Evolutionary conservation across 148 eudicot genomes (phyloP).

Genomic region (Agrostemma githago): DNA sequence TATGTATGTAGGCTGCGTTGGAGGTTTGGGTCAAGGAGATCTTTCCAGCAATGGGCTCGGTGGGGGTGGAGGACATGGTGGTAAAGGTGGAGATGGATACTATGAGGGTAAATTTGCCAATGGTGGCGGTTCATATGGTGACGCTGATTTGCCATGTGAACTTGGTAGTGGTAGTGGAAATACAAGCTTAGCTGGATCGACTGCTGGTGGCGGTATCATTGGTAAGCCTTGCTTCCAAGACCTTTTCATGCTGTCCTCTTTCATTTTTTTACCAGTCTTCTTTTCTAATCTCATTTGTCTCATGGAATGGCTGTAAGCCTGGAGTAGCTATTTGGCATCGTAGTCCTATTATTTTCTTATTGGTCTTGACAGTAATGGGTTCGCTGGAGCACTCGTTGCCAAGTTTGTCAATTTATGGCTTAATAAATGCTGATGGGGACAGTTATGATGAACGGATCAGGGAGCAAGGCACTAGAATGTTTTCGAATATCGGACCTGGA

Average conservation of each 20-base stretch:
- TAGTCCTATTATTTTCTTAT: slow-evolving; percentile 1
- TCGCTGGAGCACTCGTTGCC: slow-evolving; percentile 76
- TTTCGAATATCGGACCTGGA: slow-evolving; percentile 53
- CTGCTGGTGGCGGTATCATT: slow-evolving; percentile 86
- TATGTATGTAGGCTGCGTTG: slow-evolving; percentile 59
- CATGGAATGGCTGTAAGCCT: background rate
- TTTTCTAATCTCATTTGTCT: background rate
- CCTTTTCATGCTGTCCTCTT: background rate
- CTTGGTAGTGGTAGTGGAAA: slow-evolving; percentile 98
- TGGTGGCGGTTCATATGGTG: slow-evolving; percentile 74
- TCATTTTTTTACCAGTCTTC: background rate
- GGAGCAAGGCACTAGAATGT: slow-evolving; percentile 23
- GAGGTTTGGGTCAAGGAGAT: slow-evolving; percentile 75
- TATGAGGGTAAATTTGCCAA: slow-evolving; percentile 44
- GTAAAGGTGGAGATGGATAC: slow-evolving; percentile 85
- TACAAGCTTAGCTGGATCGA: slow-evolving; percentile 60
- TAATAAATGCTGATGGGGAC: slow-evolving; percentile 77
- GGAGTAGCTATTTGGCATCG: background rate
- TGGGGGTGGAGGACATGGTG: slow-evolving; percentile 97
- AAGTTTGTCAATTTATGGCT: slow-evolving; percentile 57
- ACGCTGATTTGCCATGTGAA: slow-evolving; percentile 90
- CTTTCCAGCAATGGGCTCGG: slow-evolving; percentile 68
- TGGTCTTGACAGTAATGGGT: slow-evolving; percentile 75
- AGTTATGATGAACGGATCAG: slow-evolving; percentile 52
- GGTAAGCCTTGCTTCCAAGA: slow-evolving; percentile 37